Evolutionary conservation across 2,329 filamentous ascomycete species (phyloP).

Genomic region (Aspergillus brunneoviolaceus): DNA sequence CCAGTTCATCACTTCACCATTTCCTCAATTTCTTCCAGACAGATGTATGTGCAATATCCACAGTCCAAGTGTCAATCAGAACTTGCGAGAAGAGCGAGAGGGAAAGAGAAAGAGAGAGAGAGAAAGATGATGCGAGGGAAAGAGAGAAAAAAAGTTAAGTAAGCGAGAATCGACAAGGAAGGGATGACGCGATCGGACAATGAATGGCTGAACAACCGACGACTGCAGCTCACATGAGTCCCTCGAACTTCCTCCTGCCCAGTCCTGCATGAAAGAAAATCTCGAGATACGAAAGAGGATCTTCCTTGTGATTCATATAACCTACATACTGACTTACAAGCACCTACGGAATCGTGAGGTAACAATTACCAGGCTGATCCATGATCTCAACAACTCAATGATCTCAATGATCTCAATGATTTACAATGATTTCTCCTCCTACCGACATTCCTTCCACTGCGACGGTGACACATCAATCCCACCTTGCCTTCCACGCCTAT

Average conservation of each 20-base stretch:
- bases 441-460: not conserved
- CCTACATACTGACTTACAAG: not conserved
- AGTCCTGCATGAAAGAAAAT: too few relatives aligned
- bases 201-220: not conserved
- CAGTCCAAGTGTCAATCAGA: too few relatives aligned
- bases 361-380: not conserved
- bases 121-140: not conserved
- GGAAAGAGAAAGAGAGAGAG: not conserved
- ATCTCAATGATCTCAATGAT: too few relatives aligned
- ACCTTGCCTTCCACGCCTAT: not conserved
- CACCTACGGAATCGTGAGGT: not conserved
- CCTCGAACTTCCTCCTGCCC: too few relatives aligned
- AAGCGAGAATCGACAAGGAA: not conserved
- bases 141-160: not conserved
- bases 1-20: too few relatives aligned
- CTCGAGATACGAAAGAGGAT: too few relatives aligned
- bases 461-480: not conserved
- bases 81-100: not conserved
- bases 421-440: too few relatives aligned
- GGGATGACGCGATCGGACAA: not conserved
- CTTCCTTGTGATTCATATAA: too few relatives aligned
- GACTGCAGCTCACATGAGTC: not conserved
- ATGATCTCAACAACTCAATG: too few relatives aligned
- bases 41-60: too few relatives aligned
- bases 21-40: too few relatives aligned